A percentile compares a stretch with the other conserved stretches of the same genome.
phyloP scores from a whole-genome alignment of 176 grass and related monocot genomes.

The Thinopyrum elongatum region DNA sequence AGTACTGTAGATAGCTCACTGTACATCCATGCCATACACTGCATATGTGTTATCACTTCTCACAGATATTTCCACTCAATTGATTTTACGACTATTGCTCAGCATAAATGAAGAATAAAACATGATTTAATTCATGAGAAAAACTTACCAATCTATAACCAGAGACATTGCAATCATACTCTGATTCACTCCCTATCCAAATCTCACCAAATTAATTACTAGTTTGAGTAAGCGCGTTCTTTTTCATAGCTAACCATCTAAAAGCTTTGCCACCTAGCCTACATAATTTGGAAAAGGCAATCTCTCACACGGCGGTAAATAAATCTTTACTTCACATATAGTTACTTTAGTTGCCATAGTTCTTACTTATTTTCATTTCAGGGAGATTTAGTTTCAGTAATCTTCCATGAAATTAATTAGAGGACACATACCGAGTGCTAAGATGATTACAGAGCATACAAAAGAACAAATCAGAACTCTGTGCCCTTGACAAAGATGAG shows the following conservation, averaged over 20 bases:
- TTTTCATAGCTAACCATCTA: not conserved
- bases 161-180: not conserved
- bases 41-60: not conserved
- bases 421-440: not conserved
- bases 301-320: not conserved
- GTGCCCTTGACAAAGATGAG: not conserved
- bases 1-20: not conserved
- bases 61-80: not conserved
- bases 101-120: constrained; percentile 11
- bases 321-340: not conserved
- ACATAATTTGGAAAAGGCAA: not conserved
- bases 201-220: not conserved
- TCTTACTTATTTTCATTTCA: not conserved
- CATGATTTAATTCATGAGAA: not conserved
- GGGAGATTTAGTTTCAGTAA: not conserved
- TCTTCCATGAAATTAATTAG: not conserved
- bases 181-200: not conserved
- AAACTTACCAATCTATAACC: not conserved
- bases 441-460: not conserved
- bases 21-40: not conserved
- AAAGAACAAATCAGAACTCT: not conserved
- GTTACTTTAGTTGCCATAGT: not conserved
- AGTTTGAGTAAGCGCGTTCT: not conserved
- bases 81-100: not conserved
- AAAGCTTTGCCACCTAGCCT: not conserved